phyloP scores from a whole-genome alignment of 2,329 filamentous ascomycete genomes.

The Orbilia ellipsospora region DNA sequence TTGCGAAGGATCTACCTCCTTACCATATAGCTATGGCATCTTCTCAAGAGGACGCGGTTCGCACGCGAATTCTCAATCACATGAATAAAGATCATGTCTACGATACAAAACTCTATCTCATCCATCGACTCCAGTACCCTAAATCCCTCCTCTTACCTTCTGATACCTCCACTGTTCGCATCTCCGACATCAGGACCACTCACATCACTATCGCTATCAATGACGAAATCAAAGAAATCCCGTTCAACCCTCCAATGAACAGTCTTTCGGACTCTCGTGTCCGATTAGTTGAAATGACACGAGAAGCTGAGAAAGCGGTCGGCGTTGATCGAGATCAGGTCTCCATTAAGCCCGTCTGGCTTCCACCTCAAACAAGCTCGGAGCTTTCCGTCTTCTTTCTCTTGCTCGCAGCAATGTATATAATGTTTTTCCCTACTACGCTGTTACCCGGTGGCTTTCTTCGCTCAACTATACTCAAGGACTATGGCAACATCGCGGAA shows the following conservation, averaged over 20 bases:
- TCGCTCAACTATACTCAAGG: constrained; percentile 31
- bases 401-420: constrained; percentile 12
- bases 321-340: constrained; percentile 43
- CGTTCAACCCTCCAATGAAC: constrained; percentile 39
- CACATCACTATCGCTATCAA: constrained; percentile 40
- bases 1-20: no score
- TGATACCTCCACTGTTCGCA: constrained; percentile 13
- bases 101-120: constrained; percentile 51
- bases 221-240: constrained; percentile 32
- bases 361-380: constrained; percentile 14
- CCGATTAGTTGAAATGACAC: constrained; percentile 45
- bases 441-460: constrained; percentile 33
- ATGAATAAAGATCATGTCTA: constrained; percentile 54
- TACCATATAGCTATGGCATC: constrained; percentile 26
- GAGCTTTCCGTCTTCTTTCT: constrained; percentile 14
- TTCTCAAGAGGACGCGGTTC: constrained; percentile 37
- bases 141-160: constrained; percentile 43
- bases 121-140: constrained; percentile 42
- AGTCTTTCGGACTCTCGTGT: constrained; percentile 45
- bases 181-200: constrained; percentile 50
- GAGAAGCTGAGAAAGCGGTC: constrained; percentile 32
- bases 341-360: constrained; percentile 32
- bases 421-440: constrained; percentile 43
- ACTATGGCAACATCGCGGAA: constrained; percentile 26
- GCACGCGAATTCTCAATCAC: constrained; percentile 47